Evolutionary conservation across 345 rosid species (phyloP).

Genomic region (Arabis alpina): DNA sequence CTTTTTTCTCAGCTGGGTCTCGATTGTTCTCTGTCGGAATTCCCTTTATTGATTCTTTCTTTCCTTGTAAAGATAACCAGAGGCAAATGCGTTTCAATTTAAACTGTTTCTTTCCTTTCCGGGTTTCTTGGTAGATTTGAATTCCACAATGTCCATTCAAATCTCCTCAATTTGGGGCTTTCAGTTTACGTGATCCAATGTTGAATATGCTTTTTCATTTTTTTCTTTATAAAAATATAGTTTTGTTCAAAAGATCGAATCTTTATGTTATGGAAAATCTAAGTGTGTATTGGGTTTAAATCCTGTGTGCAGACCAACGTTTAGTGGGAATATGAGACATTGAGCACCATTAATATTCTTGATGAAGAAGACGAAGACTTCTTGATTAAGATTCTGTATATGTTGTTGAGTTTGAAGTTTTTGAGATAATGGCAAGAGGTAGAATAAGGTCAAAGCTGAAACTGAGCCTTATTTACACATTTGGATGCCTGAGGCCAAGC

Average conservation of each 20-base stretch:
- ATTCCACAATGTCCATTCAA: conserved; percentile 18
- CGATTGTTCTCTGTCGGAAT: background rate
- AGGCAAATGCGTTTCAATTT: conserved; percentile 36
- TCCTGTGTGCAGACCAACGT: conserved; percentile 20
- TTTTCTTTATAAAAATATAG: background rate
- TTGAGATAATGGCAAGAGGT: conserved; percentile 67
- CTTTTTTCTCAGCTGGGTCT: conserved; percentile 6
- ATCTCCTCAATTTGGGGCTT: conserved; percentile 9
- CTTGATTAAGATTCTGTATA: conserved; percentile 14
- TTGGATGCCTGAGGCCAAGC: conserved; percentile 69
- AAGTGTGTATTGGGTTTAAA: conserved; percentile 4
- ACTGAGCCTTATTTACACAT: conserved; percentile 74
- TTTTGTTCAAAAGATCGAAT: background rate
- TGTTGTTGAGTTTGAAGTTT: conserved; percentile 13
- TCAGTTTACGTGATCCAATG: background rate
- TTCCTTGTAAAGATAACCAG: background rate
- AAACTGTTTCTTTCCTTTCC: conserved; percentile 2
- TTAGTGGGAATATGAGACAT: conserved; percentile 8
- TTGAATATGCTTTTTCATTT: background rate
- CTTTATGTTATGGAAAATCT: conserved; percentile 21
- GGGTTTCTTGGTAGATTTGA: conserved; percentile 18
- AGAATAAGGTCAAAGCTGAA: conserved; percentile 70
- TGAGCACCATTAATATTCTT: conserved; percentile 15
- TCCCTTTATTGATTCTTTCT: background rate
- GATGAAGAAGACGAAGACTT: conserved; percentile 33